Conservation (phyloP, 208 protist species). For the Trypanosoma theileri region DNA sequence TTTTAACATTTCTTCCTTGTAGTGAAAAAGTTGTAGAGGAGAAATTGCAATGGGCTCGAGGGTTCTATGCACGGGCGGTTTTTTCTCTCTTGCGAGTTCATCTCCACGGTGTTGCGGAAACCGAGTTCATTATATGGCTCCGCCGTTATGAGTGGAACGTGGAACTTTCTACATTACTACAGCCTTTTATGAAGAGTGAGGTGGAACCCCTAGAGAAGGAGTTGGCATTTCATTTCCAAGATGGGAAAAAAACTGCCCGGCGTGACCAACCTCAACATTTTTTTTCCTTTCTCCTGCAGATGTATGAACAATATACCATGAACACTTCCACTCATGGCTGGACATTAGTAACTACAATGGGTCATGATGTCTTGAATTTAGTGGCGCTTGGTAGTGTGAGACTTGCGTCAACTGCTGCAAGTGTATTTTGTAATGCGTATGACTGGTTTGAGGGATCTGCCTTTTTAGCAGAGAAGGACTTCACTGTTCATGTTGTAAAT, state of each 20-base stretch:
- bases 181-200: slow-evolving; percentile 33
- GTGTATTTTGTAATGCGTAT: slow-evolving; percentile 53
- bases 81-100: slow-evolving; percentile 15
- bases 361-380: slow-evolving; percentile 1
- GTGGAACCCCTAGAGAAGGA: slow-evolving; percentile 54
- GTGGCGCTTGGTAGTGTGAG: slow-evolving; percentile 20
- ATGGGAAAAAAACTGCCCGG: slow-evolving; percentile 41
- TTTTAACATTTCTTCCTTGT: slow-evolving; percentile 18
- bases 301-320: slow-evolving; percentile 31
- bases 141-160: slow-evolving; percentile 10
- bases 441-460: slow-evolving; percentile 36
- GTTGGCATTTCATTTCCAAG: slow-evolving; percentile 68
- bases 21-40: background rate
- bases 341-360: background rate
- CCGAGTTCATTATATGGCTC: slow-evolving; percentile 14
- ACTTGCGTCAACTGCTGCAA: slow-evolving; percentile 29
- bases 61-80: slow-evolving; percentile 24
- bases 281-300: slow-evolving; percentile 60
- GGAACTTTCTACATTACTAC: slow-evolving; percentile 29
- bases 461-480: slow-evolving; percentile 24
- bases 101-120: background rate
- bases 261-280: slow-evolving; percentile 68
- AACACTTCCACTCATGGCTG: slow-evolving; percentile 17
- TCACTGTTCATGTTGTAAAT: slow-evolving; percentile 28
- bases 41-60: background rate